phyloP scores from a whole-genome alignment of 495 filamentous ascomycete genomes.

The Lasiosphaeris hirsuta region DNA sequence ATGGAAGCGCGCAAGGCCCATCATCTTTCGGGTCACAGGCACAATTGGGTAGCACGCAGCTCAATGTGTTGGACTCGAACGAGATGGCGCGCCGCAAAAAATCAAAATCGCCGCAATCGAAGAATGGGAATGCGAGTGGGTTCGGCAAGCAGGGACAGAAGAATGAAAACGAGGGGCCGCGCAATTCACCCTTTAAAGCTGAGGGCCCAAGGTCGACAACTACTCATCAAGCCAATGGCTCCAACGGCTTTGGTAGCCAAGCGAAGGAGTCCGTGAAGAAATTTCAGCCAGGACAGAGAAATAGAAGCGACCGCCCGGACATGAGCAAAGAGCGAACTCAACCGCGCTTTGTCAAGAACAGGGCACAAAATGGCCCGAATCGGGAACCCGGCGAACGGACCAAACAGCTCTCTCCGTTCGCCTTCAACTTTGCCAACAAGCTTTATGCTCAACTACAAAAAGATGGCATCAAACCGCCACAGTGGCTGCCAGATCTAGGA shows the following conservation, averaged over 20 bases:
- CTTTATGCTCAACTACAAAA: slow-evolving; percentile 40
- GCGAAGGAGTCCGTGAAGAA: not conserved
- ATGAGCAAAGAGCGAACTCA: slow-evolving; percentile 6
- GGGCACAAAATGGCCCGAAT: not conserved
- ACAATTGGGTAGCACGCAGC: not conserved
- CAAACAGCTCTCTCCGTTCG: slow-evolving; percentile 29
- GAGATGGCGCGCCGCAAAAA: not conserved
- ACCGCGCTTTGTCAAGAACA: not conserved
- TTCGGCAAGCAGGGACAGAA: slow-evolving; percentile 10
- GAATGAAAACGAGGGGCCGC: not conserved
- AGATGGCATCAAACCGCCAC: slow-evolving; percentile 42
- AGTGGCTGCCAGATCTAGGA: slow-evolving; percentile 41
- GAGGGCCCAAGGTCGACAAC: not conserved
- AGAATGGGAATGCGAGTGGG: slow-evolving; percentile 1
- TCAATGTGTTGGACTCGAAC: not conserved
- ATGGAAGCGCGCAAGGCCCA: not conserved
- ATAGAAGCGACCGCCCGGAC: slow-evolving; percentile 8
- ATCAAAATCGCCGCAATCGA: not conserved
- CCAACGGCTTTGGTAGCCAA: not conserved
- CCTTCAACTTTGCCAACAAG: slow-evolving; percentile 38
- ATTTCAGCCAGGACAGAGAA: slow-evolving; percentile 12
- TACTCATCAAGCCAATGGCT: not conserved
- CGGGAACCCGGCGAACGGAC: slow-evolving; percentile 24
- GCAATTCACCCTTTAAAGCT: slow-evolving; percentile 2
- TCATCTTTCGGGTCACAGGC: not conserved